phyloP scores from a whole-genome alignment of 2,329 filamentous ascomycete genomes.

The Penicillium psychrosexuale region DNA sequence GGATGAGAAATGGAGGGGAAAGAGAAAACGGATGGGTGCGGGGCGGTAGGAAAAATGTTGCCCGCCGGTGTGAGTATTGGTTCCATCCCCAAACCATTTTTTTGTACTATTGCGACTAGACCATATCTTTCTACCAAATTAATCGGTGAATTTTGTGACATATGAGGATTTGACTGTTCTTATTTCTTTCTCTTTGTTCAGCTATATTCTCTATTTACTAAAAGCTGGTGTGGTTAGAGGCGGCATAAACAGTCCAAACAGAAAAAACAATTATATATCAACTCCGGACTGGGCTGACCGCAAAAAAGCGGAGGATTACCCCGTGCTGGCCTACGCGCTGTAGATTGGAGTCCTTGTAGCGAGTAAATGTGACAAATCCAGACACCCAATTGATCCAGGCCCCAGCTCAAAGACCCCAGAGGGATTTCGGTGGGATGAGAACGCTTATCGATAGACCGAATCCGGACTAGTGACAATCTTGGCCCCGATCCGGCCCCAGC shows the following conservation, averaged over 20 bases:
- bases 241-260: slow-evolving; percentile 6
- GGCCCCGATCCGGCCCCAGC: neutral
- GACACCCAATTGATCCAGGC: slow-evolving; percentile 20
- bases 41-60: slow-evolving; percentile 39
- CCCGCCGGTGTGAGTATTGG: slow-evolving; percentile 27
- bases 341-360: slow-evolving; percentile 26
- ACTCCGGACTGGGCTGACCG: slow-evolving; percentile 6
- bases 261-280: slow-evolving; percentile 7
- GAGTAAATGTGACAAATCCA: slow-evolving; percentile 26
- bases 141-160: neutral
- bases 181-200: neutral
- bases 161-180: neutral
- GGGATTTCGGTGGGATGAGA: slow-evolving; percentile 22
- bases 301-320: slow-evolving; percentile 12
- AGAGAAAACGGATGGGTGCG: slow-evolving; percentile 24
- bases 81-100: slow-evolving; percentile 17
- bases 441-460: slow-evolving; percentile 18
- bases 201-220: neutral
- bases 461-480: neutral
- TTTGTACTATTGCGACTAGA: neutral
- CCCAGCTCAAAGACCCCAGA: slow-evolving; percentile 3
- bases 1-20: slow-evolving; percentile 15
- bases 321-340: slow-evolving; percentile 23
- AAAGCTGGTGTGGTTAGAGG: slow-evolving; percentile 6
- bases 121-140: slow-evolving; percentile 3